Evolutionary conservation across 2,329 filamentous ascomycete genomes (phyloP).

Genomic region (Talaromyces islandicus): DNA sequence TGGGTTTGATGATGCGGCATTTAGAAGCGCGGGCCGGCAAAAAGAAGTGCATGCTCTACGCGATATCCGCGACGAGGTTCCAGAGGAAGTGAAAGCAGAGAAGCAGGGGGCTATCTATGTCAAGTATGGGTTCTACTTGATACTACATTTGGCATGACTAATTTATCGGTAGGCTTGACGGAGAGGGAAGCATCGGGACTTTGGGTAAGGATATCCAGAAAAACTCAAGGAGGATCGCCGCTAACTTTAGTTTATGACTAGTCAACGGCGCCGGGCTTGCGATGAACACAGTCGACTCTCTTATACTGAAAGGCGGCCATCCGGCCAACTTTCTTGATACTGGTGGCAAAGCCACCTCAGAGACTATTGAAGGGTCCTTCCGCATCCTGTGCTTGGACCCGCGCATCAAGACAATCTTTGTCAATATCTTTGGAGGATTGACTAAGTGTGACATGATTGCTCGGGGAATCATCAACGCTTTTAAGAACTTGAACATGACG

Average conservation of each 20-base stretch:
- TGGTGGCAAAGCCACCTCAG: constrained; percentile 77
- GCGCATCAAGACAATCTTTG: constrained; percentile 65
- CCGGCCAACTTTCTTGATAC: constrained; percentile 86
- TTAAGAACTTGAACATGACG: constrained; percentile 59
- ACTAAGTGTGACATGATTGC: constrained; percentile 79
- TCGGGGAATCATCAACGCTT: constrained; percentile 65
- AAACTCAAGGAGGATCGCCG: not conserved
- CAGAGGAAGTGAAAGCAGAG: constrained; percentile 57
- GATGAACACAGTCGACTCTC: constrained; percentile 84
- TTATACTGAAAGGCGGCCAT: constrained; percentile 60
- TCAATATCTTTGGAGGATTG: constrained; percentile 66
- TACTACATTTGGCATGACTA: constrained; percentile 4
- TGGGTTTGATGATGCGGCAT: constrained; percentile 66
- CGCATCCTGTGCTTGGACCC: constrained; percentile 65
- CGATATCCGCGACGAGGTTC: constrained; percentile 46
- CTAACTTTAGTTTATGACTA: constrained; percentile 7
- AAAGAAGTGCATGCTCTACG: constrained; percentile 54
- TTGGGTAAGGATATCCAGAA: constrained; percentile 38
- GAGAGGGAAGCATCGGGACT: constrained; percentile 64
- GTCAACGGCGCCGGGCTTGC: constrained; percentile 87
- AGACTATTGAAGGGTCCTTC: constrained; percentile 74
- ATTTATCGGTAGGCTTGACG: constrained; percentile 30
- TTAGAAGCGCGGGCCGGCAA: constrained; percentile 57
- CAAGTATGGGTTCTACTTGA: constrained; percentile 38
- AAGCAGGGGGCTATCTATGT: constrained; percentile 74